These are phyloP conservation scores for Orychophragmus violaceus DNA, from an alignment of 345 rosid species.

Conservation along the genomic window DNA sequence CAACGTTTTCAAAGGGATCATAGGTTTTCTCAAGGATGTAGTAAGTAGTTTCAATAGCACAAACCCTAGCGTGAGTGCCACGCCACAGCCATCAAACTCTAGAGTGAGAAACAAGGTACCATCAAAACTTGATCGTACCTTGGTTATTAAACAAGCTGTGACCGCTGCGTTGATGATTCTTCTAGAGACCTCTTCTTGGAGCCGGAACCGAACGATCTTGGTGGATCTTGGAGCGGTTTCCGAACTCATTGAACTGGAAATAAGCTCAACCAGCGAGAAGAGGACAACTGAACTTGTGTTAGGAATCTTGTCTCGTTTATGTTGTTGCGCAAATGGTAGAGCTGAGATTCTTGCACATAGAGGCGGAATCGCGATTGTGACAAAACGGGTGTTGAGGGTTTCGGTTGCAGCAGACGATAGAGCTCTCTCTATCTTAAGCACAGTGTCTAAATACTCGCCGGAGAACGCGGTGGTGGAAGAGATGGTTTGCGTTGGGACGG, in stretches of 20 bases:
- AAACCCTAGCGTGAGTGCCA: constrained; percentile 3
- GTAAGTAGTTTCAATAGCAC: background rate
- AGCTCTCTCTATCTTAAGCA: constrained; percentile 47
- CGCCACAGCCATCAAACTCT: constrained; percentile 17
- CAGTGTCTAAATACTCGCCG: constrained; percentile 44
- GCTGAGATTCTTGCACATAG: constrained; percentile 49
- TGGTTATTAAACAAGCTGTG: constrained; percentile 39
- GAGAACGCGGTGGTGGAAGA: constrained; percentile 47
- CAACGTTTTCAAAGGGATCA: constrained; percentile 37
- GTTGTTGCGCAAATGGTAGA: constrained; percentile 69
- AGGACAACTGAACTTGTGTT: constrained; percentile 53
- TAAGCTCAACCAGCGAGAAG: constrained; percentile 30
- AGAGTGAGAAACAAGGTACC: background rate
- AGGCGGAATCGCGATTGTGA: constrained; percentile 51
- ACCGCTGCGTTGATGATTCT: constrained; percentile 47
- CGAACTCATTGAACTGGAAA: constrained; percentile 65
- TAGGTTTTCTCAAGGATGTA: constrained; percentile 35
- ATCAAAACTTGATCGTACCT: constrained; percentile 12
- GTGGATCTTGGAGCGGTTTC: constrained; percentile 49
- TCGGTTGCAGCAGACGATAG: constrained; percentile 48
- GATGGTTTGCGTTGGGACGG: constrained; percentile 54
- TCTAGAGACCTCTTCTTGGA: constrained; percentile 42
- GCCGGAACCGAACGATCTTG: constrained; percentile 48
- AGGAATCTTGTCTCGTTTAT: constrained; percentile 48
- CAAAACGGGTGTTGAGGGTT: constrained; percentile 45